Evolutionary conservation across 768 basidiomycete genomes (phyloP).

Genomic region (Rhizopogon roseolus): DNA sequence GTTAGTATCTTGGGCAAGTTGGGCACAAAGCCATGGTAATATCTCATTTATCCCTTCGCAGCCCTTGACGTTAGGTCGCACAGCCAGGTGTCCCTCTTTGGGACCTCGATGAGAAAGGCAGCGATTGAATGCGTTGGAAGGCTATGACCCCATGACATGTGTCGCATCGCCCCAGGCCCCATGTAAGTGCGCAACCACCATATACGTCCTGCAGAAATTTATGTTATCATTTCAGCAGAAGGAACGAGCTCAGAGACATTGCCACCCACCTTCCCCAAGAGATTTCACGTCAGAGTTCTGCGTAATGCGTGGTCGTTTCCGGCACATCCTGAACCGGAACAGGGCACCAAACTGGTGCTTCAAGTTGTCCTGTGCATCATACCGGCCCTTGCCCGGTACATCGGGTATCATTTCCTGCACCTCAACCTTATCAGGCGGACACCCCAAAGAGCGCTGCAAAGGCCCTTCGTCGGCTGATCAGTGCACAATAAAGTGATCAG

Average conservation of each 20-base stretch:
- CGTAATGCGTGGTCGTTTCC: neutral
- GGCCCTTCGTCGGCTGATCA: neutral
- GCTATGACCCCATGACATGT: neutral
- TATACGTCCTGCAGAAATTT: neutral
- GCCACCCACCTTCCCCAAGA: constrained; percentile 16
- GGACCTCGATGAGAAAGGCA: neutral
- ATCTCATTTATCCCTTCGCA: too few relatives aligned
- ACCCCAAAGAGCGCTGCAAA: neutral
- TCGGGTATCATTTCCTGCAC: neutral
- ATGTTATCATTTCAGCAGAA: neutral
- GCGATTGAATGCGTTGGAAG: neutral
- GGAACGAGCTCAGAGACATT: neutral
- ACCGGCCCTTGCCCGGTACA: neutral
- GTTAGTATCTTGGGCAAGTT: too few relatives aligned
- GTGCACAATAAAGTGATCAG: neutral
- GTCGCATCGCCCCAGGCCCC: neutral
- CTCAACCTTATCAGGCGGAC: neutral
- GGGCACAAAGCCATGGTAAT: too few relatives aligned
- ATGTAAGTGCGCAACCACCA: neutral
- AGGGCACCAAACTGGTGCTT: neutral
- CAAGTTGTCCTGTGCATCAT: too few relatives aligned
- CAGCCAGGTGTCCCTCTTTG: neutral
- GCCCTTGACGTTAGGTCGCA: neutral
- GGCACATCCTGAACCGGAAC: neutral
- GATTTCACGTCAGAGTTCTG: neutral